Evolutionary conservation across 306 rosid genomes (phyloP), one percentile per base, ranked within the genome.

Genomic region (Gillenia trifoliata): DNA sequence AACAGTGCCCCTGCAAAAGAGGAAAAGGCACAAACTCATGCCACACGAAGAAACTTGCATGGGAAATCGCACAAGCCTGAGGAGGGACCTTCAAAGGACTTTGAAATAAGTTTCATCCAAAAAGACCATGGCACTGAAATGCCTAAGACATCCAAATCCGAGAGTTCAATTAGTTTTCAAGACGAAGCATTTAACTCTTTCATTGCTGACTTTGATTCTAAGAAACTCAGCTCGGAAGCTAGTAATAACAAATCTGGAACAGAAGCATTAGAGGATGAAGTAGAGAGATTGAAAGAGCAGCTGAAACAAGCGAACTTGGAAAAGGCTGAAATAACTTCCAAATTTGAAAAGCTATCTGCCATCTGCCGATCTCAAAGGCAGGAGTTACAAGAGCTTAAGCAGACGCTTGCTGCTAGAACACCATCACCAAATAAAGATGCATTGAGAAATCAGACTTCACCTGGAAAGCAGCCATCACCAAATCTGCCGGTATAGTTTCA

Each of bases 341-440:
- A 94, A 84, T 94, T 79, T 73, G 99, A 94, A 84, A 94, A 94
- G 86, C 87, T 94, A 45, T 87, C 99, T 68, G 92, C 96, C 41
- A 94, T 94, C 68, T 94, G 99, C 72, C 88, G 99, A 70, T 91
- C 99, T 8, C 99, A 92, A 41, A 86, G 99, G 86, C 99, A 87
- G 80, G 97, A 94, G 84, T 70, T 94, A 47, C 97, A 90, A 85
- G 99, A 94, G 45, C 96, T 94, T 72, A 94, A 88, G 88, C 97
- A 92, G 82, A 83, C 86, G 68, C 85, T 92, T 52, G 87, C 96
- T 30, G 85, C 92, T 61, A 85, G 79, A 80, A 84, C 83, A 82
- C 91, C 94, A 4, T 89, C 97, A 8, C 91, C 96, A 28, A 80
- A 36, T 73, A 88, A 75, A 88, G 90, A 88, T 68, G 84, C 83